These are phyloP conservation scores for Yamadazyma kitorensis DNA, from an alignment of 805 yeast genomes.

Conservation along the genomic window DNA sequence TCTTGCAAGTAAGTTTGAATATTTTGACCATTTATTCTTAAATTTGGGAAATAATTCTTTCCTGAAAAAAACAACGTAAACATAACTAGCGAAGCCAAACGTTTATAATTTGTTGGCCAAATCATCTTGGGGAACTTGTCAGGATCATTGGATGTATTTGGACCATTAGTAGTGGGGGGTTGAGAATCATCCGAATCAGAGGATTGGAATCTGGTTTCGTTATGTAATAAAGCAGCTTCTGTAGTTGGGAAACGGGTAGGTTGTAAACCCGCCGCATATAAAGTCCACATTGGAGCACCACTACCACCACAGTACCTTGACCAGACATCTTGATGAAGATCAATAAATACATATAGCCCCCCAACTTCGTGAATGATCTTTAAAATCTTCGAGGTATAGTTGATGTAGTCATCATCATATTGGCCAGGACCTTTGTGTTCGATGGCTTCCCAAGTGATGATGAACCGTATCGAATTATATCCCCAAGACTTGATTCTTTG, in stretches of 20 bases:
- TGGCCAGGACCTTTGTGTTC: conserved; percentile 85
- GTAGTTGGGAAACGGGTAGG: conserved; percentile 69
- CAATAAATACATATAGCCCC: conserved; percentile 75
- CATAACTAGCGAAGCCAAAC: conserved; percentile 77
- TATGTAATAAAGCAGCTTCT: conserved; percentile 80
- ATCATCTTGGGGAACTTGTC: conserved; percentile 77
- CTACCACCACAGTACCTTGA: conserved; percentile 84
- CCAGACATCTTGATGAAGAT: conserved; percentile 96
- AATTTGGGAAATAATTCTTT: conserved; percentile 68
- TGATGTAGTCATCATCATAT: conserved; percentile 75
- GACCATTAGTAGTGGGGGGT: too few relatives aligned
- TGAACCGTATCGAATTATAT: conserved; percentile 70
- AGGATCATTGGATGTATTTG: conserved; percentile 21
- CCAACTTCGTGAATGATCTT: conserved; percentile 58
- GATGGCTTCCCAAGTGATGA: conserved; percentile 88
- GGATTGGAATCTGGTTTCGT: conserved; percentile 36
- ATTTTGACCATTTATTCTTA: conserved; percentile 65
- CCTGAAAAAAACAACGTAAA: conserved; percentile 87
- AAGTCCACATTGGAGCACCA: conserved; percentile 94
- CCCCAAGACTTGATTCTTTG: conserved; percentile 76
- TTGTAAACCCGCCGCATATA: conserved; percentile 83
- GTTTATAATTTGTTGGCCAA: conserved; percentile 85
- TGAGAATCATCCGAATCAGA: conserved; percentile 16
- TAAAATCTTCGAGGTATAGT: conserved; percentile 63
- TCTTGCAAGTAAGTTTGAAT: conserved; percentile 76